Evolutionary conservation across 192 early-diverging fungal genomes (phyloP).

Genomic region (Backusella circina): DNA sequence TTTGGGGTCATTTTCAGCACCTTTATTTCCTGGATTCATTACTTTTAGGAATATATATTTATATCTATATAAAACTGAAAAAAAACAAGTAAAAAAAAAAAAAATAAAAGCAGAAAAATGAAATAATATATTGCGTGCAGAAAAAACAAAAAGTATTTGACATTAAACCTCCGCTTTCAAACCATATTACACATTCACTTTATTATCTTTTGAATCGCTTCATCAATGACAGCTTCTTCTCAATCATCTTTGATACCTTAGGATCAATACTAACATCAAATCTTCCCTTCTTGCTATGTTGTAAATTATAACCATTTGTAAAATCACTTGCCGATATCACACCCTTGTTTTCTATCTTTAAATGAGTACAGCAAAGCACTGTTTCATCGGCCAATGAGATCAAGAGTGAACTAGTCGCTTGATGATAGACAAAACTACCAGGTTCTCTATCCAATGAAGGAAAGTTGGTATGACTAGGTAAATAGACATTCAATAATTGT

Average conservation of each 20-base stretch:
- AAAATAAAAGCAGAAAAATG: background rate
- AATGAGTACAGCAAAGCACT: conserved; percentile 39
- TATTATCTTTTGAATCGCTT: background rate
- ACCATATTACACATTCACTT: background rate
- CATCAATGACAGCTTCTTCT: background rate
- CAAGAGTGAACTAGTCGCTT: conserved; percentile 32
- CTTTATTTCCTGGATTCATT: background rate
- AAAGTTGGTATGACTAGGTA: conserved; percentile 26
- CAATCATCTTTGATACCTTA: background rate
- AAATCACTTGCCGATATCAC: conserved; percentile 56
- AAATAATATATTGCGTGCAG: background rate
- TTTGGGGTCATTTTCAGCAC: background rate
- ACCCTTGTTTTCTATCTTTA: conserved; percentile 64
- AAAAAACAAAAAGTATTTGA: background rate
- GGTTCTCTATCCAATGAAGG: background rate
- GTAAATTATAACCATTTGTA: conserved; percentile 60
- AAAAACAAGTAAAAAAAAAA: background rate
- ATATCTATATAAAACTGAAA: no score
- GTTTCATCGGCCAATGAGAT: conserved; percentile 51
- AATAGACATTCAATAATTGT: conserved; percentile 37
- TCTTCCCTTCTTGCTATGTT: background rate
- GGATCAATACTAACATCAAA: background rate
- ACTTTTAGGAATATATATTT: background rate
- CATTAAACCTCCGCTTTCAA: background rate
- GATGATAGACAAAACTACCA: conserved; percentile 40